phyloP scores from a whole-genome alignment of 768 basidiomycete species.

The Hydnomerulius pinastri region DNA sequence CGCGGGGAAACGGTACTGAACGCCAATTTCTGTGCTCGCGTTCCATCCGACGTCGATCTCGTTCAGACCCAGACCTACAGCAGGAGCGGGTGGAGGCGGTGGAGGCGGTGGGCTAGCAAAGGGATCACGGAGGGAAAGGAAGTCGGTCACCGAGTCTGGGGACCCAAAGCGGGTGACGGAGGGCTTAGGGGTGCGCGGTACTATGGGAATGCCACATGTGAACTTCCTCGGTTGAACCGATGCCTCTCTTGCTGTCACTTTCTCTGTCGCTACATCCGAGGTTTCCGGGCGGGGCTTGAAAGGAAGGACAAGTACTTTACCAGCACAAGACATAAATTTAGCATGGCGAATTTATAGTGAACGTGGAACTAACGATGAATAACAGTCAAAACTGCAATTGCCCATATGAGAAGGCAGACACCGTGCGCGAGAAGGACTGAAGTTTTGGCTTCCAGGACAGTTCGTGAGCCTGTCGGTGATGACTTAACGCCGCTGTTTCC shows the following conservation, averaged over 20 bases:
- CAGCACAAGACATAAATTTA: constrained; percentile 1
- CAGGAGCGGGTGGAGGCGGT: constrained; percentile 32
- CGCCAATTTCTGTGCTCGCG: constrained; percentile 22
- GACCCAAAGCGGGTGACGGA: constrained; percentile 22
- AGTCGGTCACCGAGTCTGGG: constrained; percentile 30
- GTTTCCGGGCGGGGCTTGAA: background rate
- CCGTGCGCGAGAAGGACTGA: constrained; percentile 24
- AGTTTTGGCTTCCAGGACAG: no score
- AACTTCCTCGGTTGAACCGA: background rate
- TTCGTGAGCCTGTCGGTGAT: background rate
- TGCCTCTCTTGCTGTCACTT: background rate
- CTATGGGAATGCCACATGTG: constrained; percentile 2
- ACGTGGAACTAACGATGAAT: constrained; percentile 24
- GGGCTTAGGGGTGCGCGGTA: constrained; percentile 15
- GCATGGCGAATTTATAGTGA: background rate
- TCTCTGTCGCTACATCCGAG: constrained; percentile 9
- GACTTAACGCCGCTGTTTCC: background rate
- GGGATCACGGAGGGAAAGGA: constrained; percentile 36
- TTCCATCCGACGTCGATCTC: constrained; percentile 30
- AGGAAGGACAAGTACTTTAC: constrained; percentile 23
- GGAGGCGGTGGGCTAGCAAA: constrained; percentile 34
- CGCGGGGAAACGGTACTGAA: constrained; percentile 35
- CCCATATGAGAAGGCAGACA: constrained; percentile 27
- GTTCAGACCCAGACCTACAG: constrained; percentile 27
- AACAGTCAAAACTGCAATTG: constrained; percentile 13